Evolutionary conservation across 2,329 filamentous ascomycete genomes (phyloP).

Genomic region (Colletotrichum eremochloae): DNA sequence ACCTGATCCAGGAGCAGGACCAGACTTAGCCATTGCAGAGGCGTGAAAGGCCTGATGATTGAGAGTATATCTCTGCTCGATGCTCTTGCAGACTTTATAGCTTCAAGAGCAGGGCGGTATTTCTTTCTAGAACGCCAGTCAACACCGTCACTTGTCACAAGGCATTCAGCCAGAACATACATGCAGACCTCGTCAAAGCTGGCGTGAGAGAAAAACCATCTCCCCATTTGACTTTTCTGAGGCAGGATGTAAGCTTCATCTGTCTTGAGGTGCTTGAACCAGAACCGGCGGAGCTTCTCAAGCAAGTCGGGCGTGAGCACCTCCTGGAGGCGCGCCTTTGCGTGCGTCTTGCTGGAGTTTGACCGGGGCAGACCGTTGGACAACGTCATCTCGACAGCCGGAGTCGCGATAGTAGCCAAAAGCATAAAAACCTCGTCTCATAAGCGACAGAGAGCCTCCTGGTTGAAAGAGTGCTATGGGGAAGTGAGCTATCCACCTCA

Average conservation of each 20-base stretch:
- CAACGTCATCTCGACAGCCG: constrained; percentile 23
- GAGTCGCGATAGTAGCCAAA: neutral
- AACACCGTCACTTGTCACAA: neutral
- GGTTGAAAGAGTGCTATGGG: constrained; percentile 4
- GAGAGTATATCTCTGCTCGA: constrained; percentile 50
- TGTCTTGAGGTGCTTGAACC: constrained; percentile 53
- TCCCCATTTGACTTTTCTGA: constrained; percentile 45
- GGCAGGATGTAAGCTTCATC: constrained; percentile 48
- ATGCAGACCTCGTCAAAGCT: constrained; percentile 54
- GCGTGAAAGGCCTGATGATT: constrained; percentile 45
- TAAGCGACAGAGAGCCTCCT: neutral
- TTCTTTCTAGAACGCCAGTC: constrained; percentile 44
- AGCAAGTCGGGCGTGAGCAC: constrained; percentile 50
- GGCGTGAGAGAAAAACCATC: constrained; percentile 53
- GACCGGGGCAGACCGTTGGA: constrained; percentile 28
- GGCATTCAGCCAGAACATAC: constrained; percentile 45
- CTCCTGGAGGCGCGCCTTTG: constrained; percentile 34
- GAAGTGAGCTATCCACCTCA: constrained; percentile 3
- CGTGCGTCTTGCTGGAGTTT: constrained; percentile 33
- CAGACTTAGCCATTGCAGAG: constrained; percentile 61
- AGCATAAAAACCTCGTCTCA: constrained; percentile 3
- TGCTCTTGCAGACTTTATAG: constrained; percentile 47
- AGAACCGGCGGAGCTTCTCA: constrained; percentile 51
- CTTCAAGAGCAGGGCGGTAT: constrained; percentile 52
- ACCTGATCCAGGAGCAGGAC: constrained; percentile 74